Evolutionary conservation across 768 basidiomycete genomes (phyloP).

Genomic region (Phanerodontia chrysosporium): DNA sequence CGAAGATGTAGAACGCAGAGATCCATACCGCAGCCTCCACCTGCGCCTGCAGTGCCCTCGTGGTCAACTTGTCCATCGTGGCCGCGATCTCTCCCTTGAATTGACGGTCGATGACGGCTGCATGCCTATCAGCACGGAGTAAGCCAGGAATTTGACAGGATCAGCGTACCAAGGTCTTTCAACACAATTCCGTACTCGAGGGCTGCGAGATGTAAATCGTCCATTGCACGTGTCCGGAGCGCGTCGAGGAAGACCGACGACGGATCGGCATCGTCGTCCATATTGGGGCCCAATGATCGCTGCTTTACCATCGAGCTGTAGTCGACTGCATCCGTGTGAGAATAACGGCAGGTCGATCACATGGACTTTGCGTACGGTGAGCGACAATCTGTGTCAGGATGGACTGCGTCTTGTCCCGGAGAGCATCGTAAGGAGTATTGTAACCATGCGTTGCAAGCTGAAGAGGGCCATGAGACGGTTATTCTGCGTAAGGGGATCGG

Average conservation of each 20-base stretch:
- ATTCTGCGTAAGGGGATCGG: neutral
- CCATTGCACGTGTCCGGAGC: conserved; percentile 78
- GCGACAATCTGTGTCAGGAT: conserved; percentile 85
- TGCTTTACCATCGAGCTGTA: conserved; percentile 72
- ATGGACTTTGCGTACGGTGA: conserved; percentile 48
- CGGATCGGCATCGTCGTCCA: conserved; percentile 65
- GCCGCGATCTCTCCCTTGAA: conserved; percentile 86
- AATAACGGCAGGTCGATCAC: neutral
- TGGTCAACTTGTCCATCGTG: conserved; percentile 84
- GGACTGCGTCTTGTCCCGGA: conserved; percentile 75
- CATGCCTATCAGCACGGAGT: neutral
- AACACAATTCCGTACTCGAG: conserved; percentile 80
- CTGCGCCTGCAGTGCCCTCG: conserved; percentile 80
- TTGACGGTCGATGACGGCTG: conserved; percentile 81
- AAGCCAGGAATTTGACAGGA: neutral
- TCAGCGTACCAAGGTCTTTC: conserved; percentile 64
- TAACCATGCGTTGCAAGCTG: conserved; percentile 81
- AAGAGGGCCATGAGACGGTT: neutral
- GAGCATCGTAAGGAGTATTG: conserved; percentile 75
- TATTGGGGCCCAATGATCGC: conserved; percentile 70
- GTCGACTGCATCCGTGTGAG: conserved; percentile 34
- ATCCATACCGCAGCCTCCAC: conserved; percentile 74
- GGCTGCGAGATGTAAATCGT: conserved; percentile 79
- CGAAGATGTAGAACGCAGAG: neutral
- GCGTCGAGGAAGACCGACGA: conserved; percentile 81